A percentile compares a stretch with the other conserved stretches of the same genome.
Conservation (phyloP, 441 rosid genomes). For the Adansonia grandidieri region DNA sequence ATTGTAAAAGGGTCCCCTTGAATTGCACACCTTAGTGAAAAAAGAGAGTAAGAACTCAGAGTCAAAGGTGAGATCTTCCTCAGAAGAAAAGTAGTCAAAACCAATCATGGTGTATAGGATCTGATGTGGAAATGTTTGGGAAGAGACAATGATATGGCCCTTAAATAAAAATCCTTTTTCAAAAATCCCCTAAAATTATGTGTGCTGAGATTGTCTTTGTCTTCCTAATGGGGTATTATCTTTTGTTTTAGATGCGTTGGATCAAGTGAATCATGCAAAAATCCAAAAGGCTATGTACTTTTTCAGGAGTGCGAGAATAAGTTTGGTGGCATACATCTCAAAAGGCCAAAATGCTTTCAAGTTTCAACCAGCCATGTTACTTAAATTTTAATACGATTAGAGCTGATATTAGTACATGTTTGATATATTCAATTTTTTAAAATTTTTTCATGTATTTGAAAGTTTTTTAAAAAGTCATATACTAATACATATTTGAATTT, state of each 20-base stretch:
- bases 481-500: too few species aligned
- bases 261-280: slow-evolving; percentile 50
- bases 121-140: slow-evolving; percentile 70
- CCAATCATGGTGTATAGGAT: slow-evolving; percentile 73
- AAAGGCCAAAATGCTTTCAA: slow-evolving; percentile 46
- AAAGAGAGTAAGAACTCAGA: slow-evolving; percentile 34
- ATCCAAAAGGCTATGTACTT: slow-evolving; percentile 37
- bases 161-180: neutral
- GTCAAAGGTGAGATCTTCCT: slow-evolving; percentile 51
- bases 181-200: neutral
- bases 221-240: slow-evolving; percentile 35
- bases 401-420: too few species aligned
- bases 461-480: too few species aligned
- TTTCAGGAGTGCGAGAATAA: slow-evolving; percentile 32
- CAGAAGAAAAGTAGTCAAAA: slow-evolving; percentile 69
- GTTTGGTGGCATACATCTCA: slow-evolving; percentile 46
- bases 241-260: slow-evolving; percentile 45
- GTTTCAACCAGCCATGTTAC: neutral
- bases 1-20: slow-evolving; percentile 28
- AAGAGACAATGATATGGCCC: slow-evolving; percentile 49
- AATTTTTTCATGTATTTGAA: too few species aligned
- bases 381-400: too few species aligned
- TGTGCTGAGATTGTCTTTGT: slow-evolving; percentile 33
- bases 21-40: slow-evolving; percentile 39
- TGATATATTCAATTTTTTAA: too few species aligned